phyloP scores from a whole-genome alignment of 2,329 filamentous ascomycete genomes.

The Xylariaceae sp. region DNA sequence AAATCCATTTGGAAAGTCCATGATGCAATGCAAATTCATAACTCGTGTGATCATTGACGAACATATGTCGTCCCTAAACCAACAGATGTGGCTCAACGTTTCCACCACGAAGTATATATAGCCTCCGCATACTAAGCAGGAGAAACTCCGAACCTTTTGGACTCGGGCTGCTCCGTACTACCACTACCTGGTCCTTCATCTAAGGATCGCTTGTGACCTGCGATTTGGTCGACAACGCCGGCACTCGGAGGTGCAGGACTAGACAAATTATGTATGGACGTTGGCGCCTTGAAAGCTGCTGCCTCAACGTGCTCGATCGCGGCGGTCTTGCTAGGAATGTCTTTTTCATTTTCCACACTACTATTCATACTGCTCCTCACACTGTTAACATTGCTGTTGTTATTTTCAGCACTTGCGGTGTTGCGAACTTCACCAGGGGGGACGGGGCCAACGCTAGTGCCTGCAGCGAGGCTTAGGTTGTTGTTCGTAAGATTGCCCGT shows the following conservation, averaged over 20 bases:
- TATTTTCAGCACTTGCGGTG: not conserved
- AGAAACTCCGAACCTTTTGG: slow-evolving; percentile 35
- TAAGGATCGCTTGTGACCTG: slow-evolving; percentile 34
- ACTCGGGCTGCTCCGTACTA: slow-evolving; percentile 36
- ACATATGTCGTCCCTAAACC: not conserved
- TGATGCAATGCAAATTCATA: slow-evolving; percentile 25
- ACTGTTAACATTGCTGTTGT: not conserved
- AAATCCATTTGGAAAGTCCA: slow-evolving; percentile 6
- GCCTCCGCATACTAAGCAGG: slow-evolving; percentile 11
- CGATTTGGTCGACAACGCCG: slow-evolving; percentile 38
- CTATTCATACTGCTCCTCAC: not conserved
- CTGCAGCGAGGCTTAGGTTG: not conserved
- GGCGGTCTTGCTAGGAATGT: not conserved
- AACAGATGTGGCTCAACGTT: not conserved
- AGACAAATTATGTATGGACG: slow-evolving; percentile 33
- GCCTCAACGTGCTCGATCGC: slow-evolving; percentile 6
- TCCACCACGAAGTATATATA: slow-evolving; percentile 3
- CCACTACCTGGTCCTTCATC: slow-evolving; percentile 32
- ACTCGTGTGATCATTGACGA: slow-evolving; percentile 23
- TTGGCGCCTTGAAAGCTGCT: slow-evolving; percentile 19
- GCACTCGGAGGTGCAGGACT: slow-evolving; percentile 40
- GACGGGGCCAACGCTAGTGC: not conserved
- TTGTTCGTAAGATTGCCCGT: not conserved
- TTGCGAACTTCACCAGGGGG: not conserved
- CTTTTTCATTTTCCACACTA: slow-evolving; percentile 12